Evolutionary conservation across 2,329 filamentous ascomycete genomes (phyloP).

Genomic region (Epichloe sibirici): DNA sequence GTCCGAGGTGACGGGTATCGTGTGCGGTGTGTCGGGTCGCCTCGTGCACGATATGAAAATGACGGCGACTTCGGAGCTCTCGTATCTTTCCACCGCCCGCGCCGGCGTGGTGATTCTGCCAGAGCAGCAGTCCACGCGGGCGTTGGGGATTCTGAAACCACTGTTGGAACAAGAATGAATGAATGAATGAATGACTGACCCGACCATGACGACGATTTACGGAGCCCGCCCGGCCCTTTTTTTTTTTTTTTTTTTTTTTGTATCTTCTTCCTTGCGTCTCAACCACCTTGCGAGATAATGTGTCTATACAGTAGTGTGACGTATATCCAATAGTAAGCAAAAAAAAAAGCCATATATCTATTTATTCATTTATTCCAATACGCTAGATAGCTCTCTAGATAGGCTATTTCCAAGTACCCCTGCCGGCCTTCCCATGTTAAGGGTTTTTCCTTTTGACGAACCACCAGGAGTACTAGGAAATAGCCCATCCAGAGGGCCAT

Average conservation of each 20-base stretch:
- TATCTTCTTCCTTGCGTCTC: not conserved
- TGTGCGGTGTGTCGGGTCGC: conserved; percentile 81
- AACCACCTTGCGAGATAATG: too few relatives aligned
- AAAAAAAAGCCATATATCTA: too few relatives aligned
- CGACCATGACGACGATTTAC: not conserved
- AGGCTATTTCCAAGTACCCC: too few relatives aligned
- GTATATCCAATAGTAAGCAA: too few relatives aligned
- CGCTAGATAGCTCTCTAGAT: too few relatives aligned
- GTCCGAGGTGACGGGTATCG: conserved; percentile 83
- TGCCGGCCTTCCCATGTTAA: too few relatives aligned
- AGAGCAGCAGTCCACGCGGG: conserved; percentile 59
- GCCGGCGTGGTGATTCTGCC: conserved; percentile 83
- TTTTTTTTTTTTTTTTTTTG: not conserved
- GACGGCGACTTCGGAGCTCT: conserved; percentile 58
- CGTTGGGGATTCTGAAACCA: conserved; percentile 55
- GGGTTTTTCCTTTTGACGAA: too few relatives aligned
- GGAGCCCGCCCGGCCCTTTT: not conserved
- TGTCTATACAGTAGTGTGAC: too few relatives aligned
- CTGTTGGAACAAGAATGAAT: conserved; percentile 27
- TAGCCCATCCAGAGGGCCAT: too few relatives aligned
- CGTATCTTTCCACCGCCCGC: conserved; percentile 78
- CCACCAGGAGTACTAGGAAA: too few relatives aligned
- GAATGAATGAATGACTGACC: too few relatives aligned
- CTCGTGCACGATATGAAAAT: conserved; percentile 60
- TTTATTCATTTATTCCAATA: too few relatives aligned